Evolutionary conservation across 1,284 basidiomycete species (phyloP), one percentile per base, ranked within the genome.

Genomic region (Trametes hirsuta): DNA sequence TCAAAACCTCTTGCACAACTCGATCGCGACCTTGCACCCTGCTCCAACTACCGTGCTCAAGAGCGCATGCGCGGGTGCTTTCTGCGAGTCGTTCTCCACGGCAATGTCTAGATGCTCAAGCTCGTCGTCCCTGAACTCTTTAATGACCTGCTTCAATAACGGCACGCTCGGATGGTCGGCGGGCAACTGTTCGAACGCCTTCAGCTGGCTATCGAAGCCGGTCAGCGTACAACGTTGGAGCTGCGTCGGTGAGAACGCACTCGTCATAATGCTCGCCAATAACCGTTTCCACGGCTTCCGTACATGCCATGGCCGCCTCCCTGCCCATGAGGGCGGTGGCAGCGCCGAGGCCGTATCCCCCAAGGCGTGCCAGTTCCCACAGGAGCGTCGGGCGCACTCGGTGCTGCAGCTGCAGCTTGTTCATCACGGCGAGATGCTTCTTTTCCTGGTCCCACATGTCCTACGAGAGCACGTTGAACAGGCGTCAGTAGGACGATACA

Each of bases 251-350:
- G 18, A 52, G 53, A 18, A 83, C 93, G 74, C 73, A 97, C 95
- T 98, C 95, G 74, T 98, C 94, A 70, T 98, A 98, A 73, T 98
- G 96, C 74, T 98, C 96, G 30, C 96, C 96, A 57, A 98, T 98
- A 50, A 95, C 94, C 0, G 95, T 98, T 76, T 98, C 96, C 4
- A 98, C 95, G 0, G 96, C 96, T 74, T 98, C 96, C 0, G 96
- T 98, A 69, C 95, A 98, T 2, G 96, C 96, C 96, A 98, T 98
- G 1, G 96, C 95, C 6, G 95, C 94, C 66, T 98, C 89, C 69
- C 88, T 91, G 15, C 96, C 93, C 84, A 98, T 83, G 18, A 97
- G 74, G 0, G 94, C 96, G 0, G 96, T 97, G 0, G 81, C 82
- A 1, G 89, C 89, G 5, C 96, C 96, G 4, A 98, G 77, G 1